A percentile compares a stretch with the other conserved stretches of the same genome.
phyloP scores from a whole-genome alignment of 2,329 filamentous ascomycete genomes.

The Beauveria australis region DNA sequence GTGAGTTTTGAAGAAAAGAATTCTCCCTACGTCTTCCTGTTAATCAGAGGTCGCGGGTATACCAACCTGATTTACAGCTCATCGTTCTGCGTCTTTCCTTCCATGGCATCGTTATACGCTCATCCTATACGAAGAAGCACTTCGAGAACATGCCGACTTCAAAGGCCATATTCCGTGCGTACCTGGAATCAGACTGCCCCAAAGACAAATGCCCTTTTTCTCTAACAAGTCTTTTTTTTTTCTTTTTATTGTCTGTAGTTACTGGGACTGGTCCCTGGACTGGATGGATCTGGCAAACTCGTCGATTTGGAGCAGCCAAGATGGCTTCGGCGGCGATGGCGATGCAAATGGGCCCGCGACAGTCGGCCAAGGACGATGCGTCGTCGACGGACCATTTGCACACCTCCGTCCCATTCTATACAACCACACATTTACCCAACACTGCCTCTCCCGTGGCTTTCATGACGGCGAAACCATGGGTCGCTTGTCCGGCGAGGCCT shows the following conservation, averaged over 20 bases:
- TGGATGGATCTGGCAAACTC: conserved; percentile 14
- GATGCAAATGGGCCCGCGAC: conserved; percentile 1
- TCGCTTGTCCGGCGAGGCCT: conserved; percentile 1
- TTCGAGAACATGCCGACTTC: background rate
- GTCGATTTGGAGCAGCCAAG: conserved; percentile 12
- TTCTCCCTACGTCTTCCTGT: too few species aligned
- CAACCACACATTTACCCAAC: conserved; percentile 8
- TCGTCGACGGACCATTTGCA: conserved; percentile 13
- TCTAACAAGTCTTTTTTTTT: background rate
- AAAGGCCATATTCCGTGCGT: background rate
- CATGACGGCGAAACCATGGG: conserved; percentile 1
- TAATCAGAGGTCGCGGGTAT: background rate
- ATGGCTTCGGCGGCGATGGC: conserved; percentile 15
- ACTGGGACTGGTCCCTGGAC: conserved; percentile 15
- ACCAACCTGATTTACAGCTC: background rate
- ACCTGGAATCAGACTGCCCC: too few species aligned
- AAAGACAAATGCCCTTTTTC: background rate
- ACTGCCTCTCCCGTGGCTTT: conserved; percentile 12
- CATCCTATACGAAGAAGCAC: background rate
- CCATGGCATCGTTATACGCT: conserved; percentile 8
- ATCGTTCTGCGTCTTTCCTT: conserved; percentile 9
- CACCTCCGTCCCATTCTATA: conserved; percentile 13
- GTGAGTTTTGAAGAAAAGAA: background rate
- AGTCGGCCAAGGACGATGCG: conserved; percentile 12
- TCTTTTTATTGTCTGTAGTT: background rate